Evolutionary conservation across 495 filamentous ascomycete genomes (phyloP), one percentile per base, ranked within the genome.

Genomic region (Penicillium herquei): DNA sequence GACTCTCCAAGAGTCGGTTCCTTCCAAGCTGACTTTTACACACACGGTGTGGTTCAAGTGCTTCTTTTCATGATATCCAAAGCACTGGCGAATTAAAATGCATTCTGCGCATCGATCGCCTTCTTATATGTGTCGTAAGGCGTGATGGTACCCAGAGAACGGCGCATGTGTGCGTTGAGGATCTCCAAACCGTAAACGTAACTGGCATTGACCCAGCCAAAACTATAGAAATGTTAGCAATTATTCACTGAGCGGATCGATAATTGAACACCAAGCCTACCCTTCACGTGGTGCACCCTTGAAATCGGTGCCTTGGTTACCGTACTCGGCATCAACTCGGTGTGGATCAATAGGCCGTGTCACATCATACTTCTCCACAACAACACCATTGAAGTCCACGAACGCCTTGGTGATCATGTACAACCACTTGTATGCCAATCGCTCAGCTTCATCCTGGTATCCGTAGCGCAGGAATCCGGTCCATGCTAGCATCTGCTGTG

Each of bases 311-410:
- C 94, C 94, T 68, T 98, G 94, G 66, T 98, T 98, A 2, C 94
- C 94, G 67, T 98, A 98, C 72, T 98, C 94, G 54, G 94, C 94
- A 66, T 91, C 88, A 7, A 98, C 94, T 18, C 87, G 84, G 68
- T 98, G 94, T 26, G 94, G 90, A 62, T 93, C 91, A 59, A 92
- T 83, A 18, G 85, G 85, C 49, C 90, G 75, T 44, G 94, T 98
- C 43, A 98, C 94, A 71, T 98, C 89, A 75, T 98, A 98, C 70
- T 98, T 98, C 75, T 98, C 94, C 0, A 97, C 94, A 16, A 98
- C 92, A 31, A 96, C 90, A 17, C 94, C 94, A 62, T 97, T 96
- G 78, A 92, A 98, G 64, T 98, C 92, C 21, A 96, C 89, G 73
- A 98, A 98, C 0, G 92, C 90, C 70, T 94, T 96, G 33, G 89